Percentiles rank a stretch among this genome's conserved stretches.
Evolutionary conservation across 306 rosid species (phyloP).

Genomic region (Chamaecrista fasciculata): DNA sequence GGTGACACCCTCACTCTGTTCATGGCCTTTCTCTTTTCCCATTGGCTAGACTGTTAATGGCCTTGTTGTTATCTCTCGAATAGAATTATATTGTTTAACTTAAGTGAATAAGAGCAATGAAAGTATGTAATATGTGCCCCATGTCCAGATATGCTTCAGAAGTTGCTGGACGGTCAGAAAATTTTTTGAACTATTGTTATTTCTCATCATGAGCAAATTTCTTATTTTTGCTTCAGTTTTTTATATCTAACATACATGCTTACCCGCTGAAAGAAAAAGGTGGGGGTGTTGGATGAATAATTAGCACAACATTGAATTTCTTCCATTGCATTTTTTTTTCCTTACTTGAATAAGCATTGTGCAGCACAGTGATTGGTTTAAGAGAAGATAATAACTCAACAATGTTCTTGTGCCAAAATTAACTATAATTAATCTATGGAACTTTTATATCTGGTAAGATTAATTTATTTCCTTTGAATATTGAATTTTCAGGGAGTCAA

Average conservation of each 20-base stretch:
- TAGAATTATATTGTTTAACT: background rate
- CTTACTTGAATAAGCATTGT: background rate
- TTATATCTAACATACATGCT: conserved; percentile 3
- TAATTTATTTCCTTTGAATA: conserved; percentile 3
- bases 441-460: conserved; percentile 12
- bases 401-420: background rate
- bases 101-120: background rate
- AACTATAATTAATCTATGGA: background rate
- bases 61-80: conserved; percentile 13
- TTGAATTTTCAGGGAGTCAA: conserved; percentile 67
- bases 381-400: conserved; percentile 22
- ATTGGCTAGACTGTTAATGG: too few relatives aligned
- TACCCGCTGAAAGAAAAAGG: background rate
- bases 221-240: conserved; percentile 6
- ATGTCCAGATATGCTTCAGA: background rate
- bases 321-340: background rate
- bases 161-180: background rate
- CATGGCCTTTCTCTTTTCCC: too few relatives aligned
- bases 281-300: too few relatives aligned
- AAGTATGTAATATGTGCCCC: background rate
- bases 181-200: background rate
- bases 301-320: conserved; percentile 4
- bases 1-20: background rate
- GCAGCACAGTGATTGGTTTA: background rate
- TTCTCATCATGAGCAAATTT: background rate